Base-by-base conservation (phyloP, 2,329 filamentous ascomycete species). In the Pleomassaria siparia region DNA sequence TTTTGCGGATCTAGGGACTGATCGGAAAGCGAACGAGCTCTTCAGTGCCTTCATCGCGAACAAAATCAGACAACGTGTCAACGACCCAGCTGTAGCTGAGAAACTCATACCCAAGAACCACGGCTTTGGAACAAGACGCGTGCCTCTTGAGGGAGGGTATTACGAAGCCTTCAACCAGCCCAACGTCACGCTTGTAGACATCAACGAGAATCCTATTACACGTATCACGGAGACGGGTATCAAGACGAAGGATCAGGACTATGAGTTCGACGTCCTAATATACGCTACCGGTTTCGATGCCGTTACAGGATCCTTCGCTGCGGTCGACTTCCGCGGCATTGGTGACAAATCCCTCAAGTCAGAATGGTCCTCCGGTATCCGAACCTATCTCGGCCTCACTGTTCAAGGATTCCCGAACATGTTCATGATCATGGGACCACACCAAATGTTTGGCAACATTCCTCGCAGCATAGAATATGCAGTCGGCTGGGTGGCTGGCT, bases 221-320 rank as follows among this genome's bases (percentile, higher is more conserved):
- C 49, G 53, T 6, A 54, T 73, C 15, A 57, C 59, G 12, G 55
- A 54, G 16, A 60, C 51, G 1, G 71, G 70, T 5, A 67, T 82
- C 45, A 51, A 66, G 1, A 43, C 56, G 1, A 64, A 74, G 35
- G 71, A 67, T 16, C 56, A 55, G 46, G 44, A 55, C 18, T 58
- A 62, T 18, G 67, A 72, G 25, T 60, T 74, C 28, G 72, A 74
- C 36, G 51, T 72, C 10, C 48, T 74, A 12, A 64, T 67, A 26
- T 61, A 70, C 13, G 72, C 71, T 2, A 74, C 72, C 2, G 72
- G 72, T 10, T 75, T 74, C 49, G 72, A 74, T 54, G 76, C 75
- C 4, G 79, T 62, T 9, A 64, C 59, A 3, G 60, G 62, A 1
- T 42, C 57, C 0, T 58, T 62, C 45, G 26, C n/a, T 49, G 56